Base-by-base conservation (phyloP, 352 stramenopile genomes). In the Phytopythium cucurbitacearum region DNA sequence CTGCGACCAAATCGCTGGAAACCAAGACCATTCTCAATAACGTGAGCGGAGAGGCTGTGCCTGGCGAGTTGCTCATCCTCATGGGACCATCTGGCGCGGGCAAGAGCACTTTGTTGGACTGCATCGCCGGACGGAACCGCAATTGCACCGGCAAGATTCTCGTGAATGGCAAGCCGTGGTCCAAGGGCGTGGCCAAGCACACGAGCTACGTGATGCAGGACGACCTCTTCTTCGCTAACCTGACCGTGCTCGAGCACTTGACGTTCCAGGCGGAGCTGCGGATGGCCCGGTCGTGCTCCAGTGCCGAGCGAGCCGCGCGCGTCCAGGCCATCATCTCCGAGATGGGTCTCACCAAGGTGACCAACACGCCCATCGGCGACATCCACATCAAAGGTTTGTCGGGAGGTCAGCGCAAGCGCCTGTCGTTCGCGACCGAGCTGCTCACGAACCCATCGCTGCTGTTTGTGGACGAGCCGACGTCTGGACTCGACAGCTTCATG, bases 201-300 rank as follows among this genome's bases (percentile, higher is more conserved):
- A 55, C 67, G 41, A 67, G 57, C 50, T 94, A 92, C 53, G 78
- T 94, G 11, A 87, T 87, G 64, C 85, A 95, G 52, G 88, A 97
- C 54, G 88, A 97, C 65, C 68, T 96, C 33, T 71, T 96, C 37
- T 68, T 94, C 42, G 64, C 63, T 21, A 91, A 87, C 57, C 59
- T 96, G 13, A 96, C 89, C 6, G 85, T 96, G 2, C 54, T 81
- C 47, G 86, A 96, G 71, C 83, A 92, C 50, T 56, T 96, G 13
- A 75, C 59, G n/a, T 96, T 95, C 69, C 71, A 85, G 8, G 85
- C 86, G 3, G 65, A 78, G 51, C 60, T 97, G 3, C 63, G 84
- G 21, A 69, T 96, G 49, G 76, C 70, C 48, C 49, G 49, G 11
- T 52, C 50, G 43, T 57, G 21, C 32, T 53, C 63, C 16, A 64